phyloP scores from a whole-genome alignment of 257 asterid genomes.

The Solanum raphanifolium region DNA sequence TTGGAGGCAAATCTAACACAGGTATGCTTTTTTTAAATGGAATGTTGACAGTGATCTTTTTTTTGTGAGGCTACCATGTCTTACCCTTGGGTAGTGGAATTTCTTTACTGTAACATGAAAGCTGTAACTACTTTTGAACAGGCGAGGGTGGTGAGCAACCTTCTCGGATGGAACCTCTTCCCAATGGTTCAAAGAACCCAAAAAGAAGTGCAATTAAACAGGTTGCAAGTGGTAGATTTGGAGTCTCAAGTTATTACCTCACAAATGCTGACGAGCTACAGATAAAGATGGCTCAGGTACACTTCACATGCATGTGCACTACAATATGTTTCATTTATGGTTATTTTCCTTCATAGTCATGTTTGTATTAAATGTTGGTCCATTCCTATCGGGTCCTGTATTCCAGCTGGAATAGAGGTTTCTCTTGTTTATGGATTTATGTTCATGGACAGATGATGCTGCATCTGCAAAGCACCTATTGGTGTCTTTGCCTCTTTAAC shows the following conservation, averaged over 20 bases:
- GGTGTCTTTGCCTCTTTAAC: slow-evolving; percentile 53
- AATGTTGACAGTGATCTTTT: background rate
- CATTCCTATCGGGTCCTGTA: slow-evolving; percentile 9
- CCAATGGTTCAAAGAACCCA: slow-evolving; percentile 84
- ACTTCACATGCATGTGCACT: background rate
- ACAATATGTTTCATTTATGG: background rate
- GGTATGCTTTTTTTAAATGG: slow-evolving; percentile 30
- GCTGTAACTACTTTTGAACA: slow-evolving; percentile 9
- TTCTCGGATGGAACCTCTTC: slow-evolving; percentile 92
- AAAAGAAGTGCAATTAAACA: slow-evolving; percentile 96
- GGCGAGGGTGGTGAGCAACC: slow-evolving; percentile 99
- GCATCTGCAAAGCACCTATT: slow-evolving; percentile 43
- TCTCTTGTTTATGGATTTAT: slow-evolving; percentile 42
- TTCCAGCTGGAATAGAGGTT: slow-evolving; percentile 21
- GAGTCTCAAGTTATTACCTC: slow-evolving; percentile 95
- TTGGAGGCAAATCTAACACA: slow-evolving; percentile 95
- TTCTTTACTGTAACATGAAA: background rate
- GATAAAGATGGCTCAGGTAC: slow-evolving; percentile 99
- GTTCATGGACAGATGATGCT: slow-evolving; percentile 55
- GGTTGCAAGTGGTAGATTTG: slow-evolving; percentile 99
- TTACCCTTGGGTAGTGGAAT: background rate
- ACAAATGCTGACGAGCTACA: slow-evolving; percentile 94
- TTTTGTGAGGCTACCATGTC: background rate
- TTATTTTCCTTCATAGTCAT: background rate
- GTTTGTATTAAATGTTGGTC: background rate